Evolutionary conservation across 306 rosid genomes (phyloP), one percentile per base, ranked within the genome.

Genomic region (Cucumis sativus): DNA sequence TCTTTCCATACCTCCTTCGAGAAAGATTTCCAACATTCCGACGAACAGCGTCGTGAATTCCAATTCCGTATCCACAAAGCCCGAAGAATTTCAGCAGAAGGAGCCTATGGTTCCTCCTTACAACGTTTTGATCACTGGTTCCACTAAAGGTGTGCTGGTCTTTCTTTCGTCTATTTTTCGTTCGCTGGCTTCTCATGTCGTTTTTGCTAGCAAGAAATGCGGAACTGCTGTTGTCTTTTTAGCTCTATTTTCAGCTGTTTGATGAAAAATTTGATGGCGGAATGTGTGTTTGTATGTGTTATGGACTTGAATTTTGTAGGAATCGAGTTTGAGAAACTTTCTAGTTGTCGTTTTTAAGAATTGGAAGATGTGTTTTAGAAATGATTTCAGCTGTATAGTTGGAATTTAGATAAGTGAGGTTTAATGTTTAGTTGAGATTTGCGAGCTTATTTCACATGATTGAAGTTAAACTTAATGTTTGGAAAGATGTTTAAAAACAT

Each of bases 51-150:
- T 62, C 59, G 45, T 69, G 69, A 85, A 25, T 70, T 35, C 73
- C 10, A 74, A 7, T 28, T 57, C 83, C 70, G 23, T 61, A 3
- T 67, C 49, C 7, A 71, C 57, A 54, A 56, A 70, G 20, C 80
- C 86, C 11, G 75, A 57, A 23, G 80, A 82, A 63, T 82, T 87
- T 74, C 63, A 25, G 14, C 49, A 28, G 9, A 59, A 71, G 40
- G 67, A 84, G 43, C 86, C 97, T 56, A 88, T 87, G 95, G 69
- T 85, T 51, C 93, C 96, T 58, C 97, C 98, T 78, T 94, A 80
- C 78, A 91, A 92, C 80, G 97, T 92, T 18, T 87, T 94, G 92
- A 88, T 94, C 55, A 92, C 98, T 2, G 98, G 97, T 67, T 89
- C 98, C 15, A 89, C 87, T 78, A 94, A 92, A 94, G 98, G 97